Conservation (phyloP, 2,329 filamentous ascomycete genomes). For the Penicillium paneum region DNA sequence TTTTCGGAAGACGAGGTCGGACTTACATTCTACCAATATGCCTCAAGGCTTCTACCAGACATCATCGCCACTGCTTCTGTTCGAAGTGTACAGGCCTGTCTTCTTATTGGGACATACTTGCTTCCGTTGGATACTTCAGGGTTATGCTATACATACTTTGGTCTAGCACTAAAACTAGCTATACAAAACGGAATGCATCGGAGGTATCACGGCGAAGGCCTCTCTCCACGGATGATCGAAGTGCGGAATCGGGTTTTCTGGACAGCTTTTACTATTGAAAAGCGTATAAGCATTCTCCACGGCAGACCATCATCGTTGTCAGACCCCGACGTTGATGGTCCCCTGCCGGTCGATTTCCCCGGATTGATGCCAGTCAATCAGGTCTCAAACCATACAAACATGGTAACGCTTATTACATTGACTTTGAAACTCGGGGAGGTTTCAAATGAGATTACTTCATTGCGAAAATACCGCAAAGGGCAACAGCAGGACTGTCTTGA, state of each 20-base stretch:
- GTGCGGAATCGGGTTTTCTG: slow-evolving; percentile 57
- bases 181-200: slow-evolving; percentile 62
- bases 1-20: slow-evolving; percentile 55
- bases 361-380: slow-evolving; percentile 44
- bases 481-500: slow-evolving; percentile 43
- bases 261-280: slow-evolving; percentile 57
- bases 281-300: slow-evolving; percentile 56
- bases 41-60: slow-evolving; percentile 54
- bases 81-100: slow-evolving; percentile 57
- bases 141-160: slow-evolving; percentile 56
- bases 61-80: slow-evolving; percentile 56
- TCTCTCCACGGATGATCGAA: slow-evolving; percentile 51
- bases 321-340: slow-evolving; percentile 53
- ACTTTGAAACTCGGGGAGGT: slow-evolving; percentile 42
- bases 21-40: slow-evolving; percentile 56
- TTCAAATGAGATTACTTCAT: slow-evolving; percentile 40
- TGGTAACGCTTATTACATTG: slow-evolving; percentile 48
- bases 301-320: slow-evolving; percentile 55
- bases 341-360: slow-evolving; percentile 49
- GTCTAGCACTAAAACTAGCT: slow-evolving; percentile 55
- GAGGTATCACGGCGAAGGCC: slow-evolving; percentile 47
- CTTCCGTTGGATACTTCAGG: slow-evolving; percentile 57
- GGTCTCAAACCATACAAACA: slow-evolving; percentile 46
- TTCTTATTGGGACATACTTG: slow-evolving; percentile 56
- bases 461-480: slow-evolving; percentile 39